These are phyloP conservation scores for Urostyla sp. DNA, from an alignment of 73 alveolate species.

Conservation along the genomic window DNA sequence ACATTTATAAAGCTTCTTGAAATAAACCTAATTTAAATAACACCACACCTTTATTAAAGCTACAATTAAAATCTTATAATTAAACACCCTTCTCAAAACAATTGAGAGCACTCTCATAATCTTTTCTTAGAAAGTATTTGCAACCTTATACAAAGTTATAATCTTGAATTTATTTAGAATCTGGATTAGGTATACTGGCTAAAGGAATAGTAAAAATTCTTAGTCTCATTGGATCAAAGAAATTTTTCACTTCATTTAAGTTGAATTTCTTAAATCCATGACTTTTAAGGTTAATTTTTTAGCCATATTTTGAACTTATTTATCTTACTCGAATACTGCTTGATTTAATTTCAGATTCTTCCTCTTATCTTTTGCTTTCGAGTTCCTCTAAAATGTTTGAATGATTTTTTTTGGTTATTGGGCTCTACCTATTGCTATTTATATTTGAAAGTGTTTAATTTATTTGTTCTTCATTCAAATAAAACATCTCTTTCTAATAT, in stretches of 20 bases:
- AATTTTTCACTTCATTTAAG: constrained; percentile 10
- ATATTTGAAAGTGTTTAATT: too few species aligned
- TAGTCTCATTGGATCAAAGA: constrained; percentile 42
- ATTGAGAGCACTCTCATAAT: constrained; percentile 6
- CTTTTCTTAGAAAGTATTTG: neutral
- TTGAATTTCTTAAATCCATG: constrained; percentile 35
- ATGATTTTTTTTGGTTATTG: too few species aligned
- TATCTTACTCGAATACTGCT: constrained; percentile 24
- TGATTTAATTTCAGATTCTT: constrained; percentile 9
- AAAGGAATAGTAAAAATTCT: constrained; percentile 14
- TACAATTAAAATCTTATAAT: constrained; percentile 24
- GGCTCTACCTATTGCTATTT: too few species aligned
- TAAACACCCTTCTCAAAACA: constrained; percentile 25
- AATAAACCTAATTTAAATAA: constrained; percentile 32
- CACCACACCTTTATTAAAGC: constrained; percentile 25
- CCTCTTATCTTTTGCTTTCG: constrained; percentile 1
- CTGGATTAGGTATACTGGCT: constrained; percentile 8
- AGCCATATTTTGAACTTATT: constrained; percentile 28
- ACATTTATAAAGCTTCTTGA: constrained; percentile 7
- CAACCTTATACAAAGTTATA: constrained; percentile 22
- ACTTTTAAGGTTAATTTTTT: constrained; percentile 13
- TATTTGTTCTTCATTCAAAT: too few species aligned
- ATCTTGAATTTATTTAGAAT: constrained; percentile 26
- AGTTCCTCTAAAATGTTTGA: too few species aligned
- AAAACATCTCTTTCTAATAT: too few species aligned